A percentile compares a stretch with the other conserved stretches of the same genome.
phyloP scores from a whole-genome alignment of 108 stramenopile species.

The Cyclotella baltica region DNA sequence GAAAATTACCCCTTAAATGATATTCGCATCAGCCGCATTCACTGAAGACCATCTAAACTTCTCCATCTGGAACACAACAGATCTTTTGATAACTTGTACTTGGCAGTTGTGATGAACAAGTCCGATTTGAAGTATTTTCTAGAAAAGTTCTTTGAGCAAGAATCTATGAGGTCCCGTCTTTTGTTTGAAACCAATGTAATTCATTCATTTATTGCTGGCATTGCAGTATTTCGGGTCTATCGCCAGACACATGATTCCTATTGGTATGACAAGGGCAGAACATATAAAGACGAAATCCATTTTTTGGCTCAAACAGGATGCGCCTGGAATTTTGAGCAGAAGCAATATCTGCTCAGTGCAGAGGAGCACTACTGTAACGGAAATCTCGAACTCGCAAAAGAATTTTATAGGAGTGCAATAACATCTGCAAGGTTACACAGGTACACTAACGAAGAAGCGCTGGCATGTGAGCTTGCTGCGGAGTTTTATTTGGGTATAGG shows the following conservation, averaged over 20 bases:
- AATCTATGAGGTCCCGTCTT: not conserved
- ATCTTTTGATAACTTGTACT: too few species aligned
- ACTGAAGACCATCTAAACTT: too few species aligned
- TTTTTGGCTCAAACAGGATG: not conserved
- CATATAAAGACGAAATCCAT: slow-evolving; percentile 2
- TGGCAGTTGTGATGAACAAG: too few species aligned
- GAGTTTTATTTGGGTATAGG: slow-evolving; percentile 22
- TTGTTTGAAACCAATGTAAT: not conserved
- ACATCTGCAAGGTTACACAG: slow-evolving; percentile 4
- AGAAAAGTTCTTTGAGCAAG: not conserved
- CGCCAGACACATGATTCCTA: not conserved
- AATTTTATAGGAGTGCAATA: slow-evolving; percentile 18
- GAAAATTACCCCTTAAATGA: too few species aligned
- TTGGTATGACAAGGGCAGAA: slow-evolving; percentile 5
- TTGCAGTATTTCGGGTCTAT: slow-evolving; percentile 11
- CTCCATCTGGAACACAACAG: too few species aligned
- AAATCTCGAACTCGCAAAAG: not conserved
- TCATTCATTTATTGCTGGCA: not conserved
- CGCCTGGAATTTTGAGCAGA: slow-evolving; percentile 12
- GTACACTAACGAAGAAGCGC: slow-evolving; percentile 23
- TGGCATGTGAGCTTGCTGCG: slow-evolving; percentile 27
- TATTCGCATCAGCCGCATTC: too few species aligned
- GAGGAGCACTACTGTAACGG: slow-evolving; percentile 12
- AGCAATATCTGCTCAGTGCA: slow-evolving; percentile 8
- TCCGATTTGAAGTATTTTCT: too few species aligned